Evolutionary conservation across 305 asterid species (phyloP).

Genomic region (Plantago lanceolata): DNA sequence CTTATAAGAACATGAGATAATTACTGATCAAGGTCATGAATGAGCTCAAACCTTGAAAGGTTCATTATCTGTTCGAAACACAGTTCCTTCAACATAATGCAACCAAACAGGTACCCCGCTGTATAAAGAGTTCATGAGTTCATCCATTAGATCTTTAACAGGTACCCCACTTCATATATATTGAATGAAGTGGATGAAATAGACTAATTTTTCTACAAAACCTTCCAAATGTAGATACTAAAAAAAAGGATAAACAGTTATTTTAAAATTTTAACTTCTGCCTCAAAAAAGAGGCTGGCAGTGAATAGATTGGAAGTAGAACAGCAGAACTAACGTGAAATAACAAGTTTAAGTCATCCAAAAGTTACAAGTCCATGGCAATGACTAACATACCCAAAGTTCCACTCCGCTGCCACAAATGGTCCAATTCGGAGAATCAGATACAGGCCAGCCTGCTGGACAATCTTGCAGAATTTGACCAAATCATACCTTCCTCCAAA

Average conservation of each 20-base stretch:
- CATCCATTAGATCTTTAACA: conserved; percentile 19
- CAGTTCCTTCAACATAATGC: conserved; percentile 82
- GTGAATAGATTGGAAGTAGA: background rate
- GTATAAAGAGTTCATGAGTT: conserved; percentile 25
- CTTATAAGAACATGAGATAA: too few relatives aligned
- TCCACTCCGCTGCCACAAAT: conserved; percentile 93
- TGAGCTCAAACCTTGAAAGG: conserved; percentile 58
- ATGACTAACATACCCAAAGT: conserved; percentile 53
- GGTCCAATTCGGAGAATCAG: conserved; percentile 87
- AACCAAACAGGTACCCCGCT: conserved; percentile 97
- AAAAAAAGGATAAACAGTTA: background rate
- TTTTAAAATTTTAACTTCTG: background rate
- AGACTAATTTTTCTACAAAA: background rate
- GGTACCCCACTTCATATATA: background rate
- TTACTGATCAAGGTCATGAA: background rate
- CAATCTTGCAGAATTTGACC: conserved; percentile 76
- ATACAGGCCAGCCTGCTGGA: conserved; percentile 69
- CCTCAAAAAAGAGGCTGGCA: background rate
- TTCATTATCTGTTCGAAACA: conserved; percentile 77
- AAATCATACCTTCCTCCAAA: conserved; percentile 91
- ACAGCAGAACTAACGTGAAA: background rate
- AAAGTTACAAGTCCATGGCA: too few relatives aligned
- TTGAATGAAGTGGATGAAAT: background rate
- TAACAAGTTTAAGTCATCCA: background rate
- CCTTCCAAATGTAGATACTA: background rate